Evolutionary conservation across 805 yeast genomes (phyloP).

Genomic region (Pichia nanzhaoensis): DNA sequence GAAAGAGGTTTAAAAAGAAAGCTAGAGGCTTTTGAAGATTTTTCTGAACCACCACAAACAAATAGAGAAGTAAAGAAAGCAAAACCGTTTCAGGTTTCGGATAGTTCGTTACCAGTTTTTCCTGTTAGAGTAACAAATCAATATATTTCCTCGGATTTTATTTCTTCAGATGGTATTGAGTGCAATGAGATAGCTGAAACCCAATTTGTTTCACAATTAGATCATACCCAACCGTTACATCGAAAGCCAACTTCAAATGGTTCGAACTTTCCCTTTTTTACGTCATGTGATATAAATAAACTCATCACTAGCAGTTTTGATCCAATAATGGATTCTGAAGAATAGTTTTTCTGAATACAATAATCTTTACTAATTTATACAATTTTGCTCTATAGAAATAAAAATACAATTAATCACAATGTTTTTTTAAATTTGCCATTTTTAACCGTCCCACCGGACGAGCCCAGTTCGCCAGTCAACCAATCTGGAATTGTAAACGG

Average conservation of each 20-base stretch:
- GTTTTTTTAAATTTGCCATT: conserved; percentile 30
- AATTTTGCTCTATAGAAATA: not conserved
- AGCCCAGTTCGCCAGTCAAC: conserved; percentile 72
- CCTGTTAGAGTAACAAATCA: not conserved
- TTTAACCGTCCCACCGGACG: conserved; percentile 39
- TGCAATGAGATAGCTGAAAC: no score
- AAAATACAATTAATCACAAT: not conserved
- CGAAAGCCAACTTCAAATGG: no score
- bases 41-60: not conserved
- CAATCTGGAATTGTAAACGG: conserved; percentile 61
- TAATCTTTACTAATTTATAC: no score
- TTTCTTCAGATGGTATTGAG: not conserved
- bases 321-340: conserved; percentile 4
- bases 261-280: not conserved
- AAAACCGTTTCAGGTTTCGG: not conserved
- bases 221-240: no score
- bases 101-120: no score
- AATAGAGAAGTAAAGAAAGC: not conserved
- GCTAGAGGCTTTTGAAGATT: not conserved
- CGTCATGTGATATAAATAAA: not conserved
- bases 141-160: conserved; percentile 1
- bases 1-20: not conserved
- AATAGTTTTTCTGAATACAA: not conserved
- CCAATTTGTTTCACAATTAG: no score
- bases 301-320: conserved; percentile 4